phyloP scores from a whole-genome alignment of 2,329 filamentous ascomycete genomes.

The Cercospora sesami region DNA sequence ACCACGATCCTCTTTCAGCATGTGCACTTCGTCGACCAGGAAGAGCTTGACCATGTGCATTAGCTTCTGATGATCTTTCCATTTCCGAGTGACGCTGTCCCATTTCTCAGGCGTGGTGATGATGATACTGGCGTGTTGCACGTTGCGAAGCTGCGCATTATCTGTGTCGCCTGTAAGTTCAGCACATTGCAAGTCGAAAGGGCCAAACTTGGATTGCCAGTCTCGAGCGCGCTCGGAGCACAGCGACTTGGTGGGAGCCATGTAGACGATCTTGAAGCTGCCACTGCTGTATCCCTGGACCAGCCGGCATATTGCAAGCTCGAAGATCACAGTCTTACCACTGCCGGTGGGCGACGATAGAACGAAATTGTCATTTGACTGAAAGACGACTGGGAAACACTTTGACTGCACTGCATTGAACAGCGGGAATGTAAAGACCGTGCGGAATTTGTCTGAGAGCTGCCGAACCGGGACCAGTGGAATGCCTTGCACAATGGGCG shows the following conservation, averaged over 20 bases:
- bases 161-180: slow-evolving; percentile 84
- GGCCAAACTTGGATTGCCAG: slow-evolving; percentile 72
- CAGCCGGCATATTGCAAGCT: slow-evolving; percentile 76
- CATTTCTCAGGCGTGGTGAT: slow-evolving; percentile 88
- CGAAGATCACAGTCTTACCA: slow-evolving; percentile 79
- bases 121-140: slow-evolving; percentile 76
- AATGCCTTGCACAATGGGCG: slow-evolving; percentile 59
- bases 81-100: slow-evolving; percentile 85
- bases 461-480: slow-evolving; percentile 58
- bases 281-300: slow-evolving; percentile 57
- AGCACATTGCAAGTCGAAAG: slow-evolving; percentile 66
- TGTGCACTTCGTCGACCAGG: slow-evolving; percentile 85
- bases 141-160: slow-evolving; percentile 62
- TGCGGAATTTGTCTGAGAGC: slow-evolving; percentile 68
- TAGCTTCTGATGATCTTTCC: slow-evolving; percentile 75
- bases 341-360: slow-evolving; percentile 80
- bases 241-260: slow-evolving; percentile 80
- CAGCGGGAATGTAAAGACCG: slow-evolving; percentile 69
- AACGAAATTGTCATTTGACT: slow-evolving; percentile 72
- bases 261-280: slow-evolving; percentile 79
- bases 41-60: slow-evolving; percentile 76
- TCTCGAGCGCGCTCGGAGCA: slow-evolving; percentile 75
- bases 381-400: slow-evolving; percentile 68
- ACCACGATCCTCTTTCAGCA: slow-evolving; percentile 75
- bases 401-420: slow-evolving; percentile 85